Evolutionary conservation across 2,329 filamentous ascomycete genomes (phyloP), one percentile per base, ranked within the genome.

Genomic region (Rhynchosporium secalis): DNA sequence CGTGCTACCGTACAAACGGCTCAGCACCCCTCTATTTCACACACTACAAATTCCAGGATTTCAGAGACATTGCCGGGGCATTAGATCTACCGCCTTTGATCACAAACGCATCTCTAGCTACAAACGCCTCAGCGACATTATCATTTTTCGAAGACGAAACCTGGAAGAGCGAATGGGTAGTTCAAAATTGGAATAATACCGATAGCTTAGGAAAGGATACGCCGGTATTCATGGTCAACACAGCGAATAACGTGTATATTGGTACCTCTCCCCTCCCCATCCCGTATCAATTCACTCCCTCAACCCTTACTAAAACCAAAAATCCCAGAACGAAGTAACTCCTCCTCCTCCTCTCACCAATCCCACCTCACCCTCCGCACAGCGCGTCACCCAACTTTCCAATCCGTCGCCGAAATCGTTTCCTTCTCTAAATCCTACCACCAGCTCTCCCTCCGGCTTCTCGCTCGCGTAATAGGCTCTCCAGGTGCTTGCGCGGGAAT

Each of bases 361-460:
- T 70, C 70, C 52, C 71, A 69, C 64, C 70, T 73, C n/a, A 72
- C 69, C 28, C 68, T 73, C 29, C 71, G 71, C 38, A 73, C 71
- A 15, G 41, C 68, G 0, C 71, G 72, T 3, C 64, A 67, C 8
- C 55, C 61, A 12, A 41, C 43, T 43, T 74, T 73, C 58, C 72
- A 74, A 62, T 70, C 71, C 33, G 62, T 67, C 29, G 69, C 70
- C 41, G 72, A 74, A 56, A 65, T 74, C 46, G 70, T 72, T 54
- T 69, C 67, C 8, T 65, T 48, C 3, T 65, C 68, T 31, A 57
- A 68, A 29, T 70, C 73, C 57, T 72, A 66, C 64, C 60, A 69
- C 3, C 68, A 71, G 62, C 49, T 72, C 33, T 73, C 72, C 13
- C 66, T 66, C 2, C 68, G 72, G 9, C 70, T 73, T 56, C 43